Evolutionary conservation across 2,329 filamentous ascomycete species (phyloP), one percentile per base, ranked within the genome.

Genomic region (Curvularia lunata): DNA sequence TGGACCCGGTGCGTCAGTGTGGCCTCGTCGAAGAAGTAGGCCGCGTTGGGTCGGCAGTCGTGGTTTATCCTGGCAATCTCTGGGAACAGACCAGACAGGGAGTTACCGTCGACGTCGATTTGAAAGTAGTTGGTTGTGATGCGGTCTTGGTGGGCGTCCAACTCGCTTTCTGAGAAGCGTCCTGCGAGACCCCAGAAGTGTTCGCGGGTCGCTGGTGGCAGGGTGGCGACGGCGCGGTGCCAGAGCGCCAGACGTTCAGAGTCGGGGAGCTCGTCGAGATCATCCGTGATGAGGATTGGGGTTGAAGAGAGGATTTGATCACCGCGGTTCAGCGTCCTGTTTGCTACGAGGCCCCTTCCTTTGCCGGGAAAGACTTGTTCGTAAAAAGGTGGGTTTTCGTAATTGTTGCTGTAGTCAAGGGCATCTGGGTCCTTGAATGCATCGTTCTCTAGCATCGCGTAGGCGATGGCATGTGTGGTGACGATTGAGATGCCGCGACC

Each of bases 1-100:
- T 79, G 74, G 5, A 79, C 75, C 52, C 76, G 71, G 51, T 80
- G 78, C 13, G 72, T 76, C 46, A 81, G 55, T 9, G 70, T 74
- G 18, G 70, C 53, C 21, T 70, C 66, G 56, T 79, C 78, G 48
- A 75, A 75, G 61, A 78, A 78, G 56, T 79, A 76, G 19, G 77
- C 79, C 1, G 78, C 77, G 28, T 78, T 77, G 7, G 74, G 72
- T 3, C 74, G 54, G 60, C 73, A 76, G 55, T 76, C 74, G 56
- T 76, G 74, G 59, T 76, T 76, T 32, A 75, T 48, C 67, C 75
- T 72, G 9, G 74, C 72, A 38, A 75, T 75, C 42, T 75, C 73
- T 0, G 74, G 74, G 28, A 76, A 65, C 0, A 75, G 55, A 2
- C 56, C 71, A n/a, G 69, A 69, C n/a, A 70, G 67, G 2, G 51